Evolutionary conservation across 176 grass and related monocot genomes (phyloP), one percentile per base, ranked within the genome.

Genomic region (Pharus latifolius): DNA sequence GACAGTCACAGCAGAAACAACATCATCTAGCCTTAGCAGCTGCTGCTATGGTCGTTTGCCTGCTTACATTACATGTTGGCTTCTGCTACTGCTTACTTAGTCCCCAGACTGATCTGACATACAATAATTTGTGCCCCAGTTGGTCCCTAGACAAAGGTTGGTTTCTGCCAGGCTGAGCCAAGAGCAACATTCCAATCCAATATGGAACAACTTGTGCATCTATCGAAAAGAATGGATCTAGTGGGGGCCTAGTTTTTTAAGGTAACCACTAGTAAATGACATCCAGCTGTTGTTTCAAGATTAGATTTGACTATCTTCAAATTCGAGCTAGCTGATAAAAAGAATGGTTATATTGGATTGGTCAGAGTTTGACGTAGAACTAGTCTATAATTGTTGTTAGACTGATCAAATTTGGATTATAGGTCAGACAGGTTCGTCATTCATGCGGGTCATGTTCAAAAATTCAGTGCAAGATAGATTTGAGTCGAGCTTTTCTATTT

Each of bases 41-140:
- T 9, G 25, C 38, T 25, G 14, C 10, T 17, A 15, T 10, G 10
- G 24, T 62, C 45, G 12, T 34, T 43, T 65, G 60, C 27, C 47
- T 29, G 19, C 31, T 59, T 69, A 20, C 1, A 44, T 46, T 25
- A 17, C 24, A 2, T 43, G 8, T 26, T 37, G 8, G 74, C 75
- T 59, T 16, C 60, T 54, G 29, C 28, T 59, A 0, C 28, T 57
- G 29, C 56, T n/a, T 28, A 38, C 32, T 53, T 25, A 70, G 24
- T 70, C 44, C 55, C 65, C 42, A 19, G 47, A 52, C 69, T 44
- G 56, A 49, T 51, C 63, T 55, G 72, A 46, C 60, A 49, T 25
- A 13, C 51, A 82, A 82, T 82, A 68, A 68, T 82, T 68, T 75
- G 62, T 55, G 6, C 27, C 14, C 37, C 60, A 35, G 51, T 5